phyloP scores from a whole-genome alignment of 73 alveolate genomes.

The Paraurostyla sp. region DNA sequence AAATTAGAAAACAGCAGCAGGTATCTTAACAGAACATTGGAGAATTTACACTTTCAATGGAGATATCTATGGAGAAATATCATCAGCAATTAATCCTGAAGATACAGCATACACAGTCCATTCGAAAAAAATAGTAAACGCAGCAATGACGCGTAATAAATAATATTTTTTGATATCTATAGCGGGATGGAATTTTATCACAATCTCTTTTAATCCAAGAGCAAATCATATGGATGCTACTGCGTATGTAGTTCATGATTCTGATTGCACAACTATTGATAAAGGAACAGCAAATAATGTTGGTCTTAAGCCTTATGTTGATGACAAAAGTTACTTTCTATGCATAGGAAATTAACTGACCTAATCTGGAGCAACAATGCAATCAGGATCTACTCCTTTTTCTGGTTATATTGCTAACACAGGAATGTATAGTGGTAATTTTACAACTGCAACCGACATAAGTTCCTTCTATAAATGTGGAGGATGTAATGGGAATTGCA shows the following conservation, averaged over 20 bases:
- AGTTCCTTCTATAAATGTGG: neutral
- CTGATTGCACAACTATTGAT: neutral
- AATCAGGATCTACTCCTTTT: conserved; percentile 26
- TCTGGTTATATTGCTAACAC: neutral
- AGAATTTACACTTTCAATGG: too few relatives aligned
- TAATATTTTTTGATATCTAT: neutral
- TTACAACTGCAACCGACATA: neutral
- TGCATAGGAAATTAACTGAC: conserved; percentile 4
- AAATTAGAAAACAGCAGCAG: neutral
- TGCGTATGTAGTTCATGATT: neutral
- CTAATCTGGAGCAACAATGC: neutral
- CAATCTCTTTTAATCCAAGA: neutral
- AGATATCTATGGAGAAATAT: too few relatives aligned
- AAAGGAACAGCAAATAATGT: neutral
- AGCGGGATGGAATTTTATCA: conserved; percentile 42
- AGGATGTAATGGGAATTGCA: conserved; percentile 26
- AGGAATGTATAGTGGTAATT: neutral
- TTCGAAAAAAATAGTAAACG: neutral
- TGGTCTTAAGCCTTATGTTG: neutral
- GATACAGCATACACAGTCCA: neutral
- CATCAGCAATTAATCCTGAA: too few relatives aligned
- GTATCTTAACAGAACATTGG: neutral
- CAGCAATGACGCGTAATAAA: neutral
- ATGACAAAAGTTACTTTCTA: neutral
- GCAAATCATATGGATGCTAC: neutral